A percentile compares a stretch with the other conserved stretches of the same genome.
phyloP scores from a whole-genome alignment of 2,329 filamentous ascomycete genomes.

The Cladophialophora psammophila region DNA sequence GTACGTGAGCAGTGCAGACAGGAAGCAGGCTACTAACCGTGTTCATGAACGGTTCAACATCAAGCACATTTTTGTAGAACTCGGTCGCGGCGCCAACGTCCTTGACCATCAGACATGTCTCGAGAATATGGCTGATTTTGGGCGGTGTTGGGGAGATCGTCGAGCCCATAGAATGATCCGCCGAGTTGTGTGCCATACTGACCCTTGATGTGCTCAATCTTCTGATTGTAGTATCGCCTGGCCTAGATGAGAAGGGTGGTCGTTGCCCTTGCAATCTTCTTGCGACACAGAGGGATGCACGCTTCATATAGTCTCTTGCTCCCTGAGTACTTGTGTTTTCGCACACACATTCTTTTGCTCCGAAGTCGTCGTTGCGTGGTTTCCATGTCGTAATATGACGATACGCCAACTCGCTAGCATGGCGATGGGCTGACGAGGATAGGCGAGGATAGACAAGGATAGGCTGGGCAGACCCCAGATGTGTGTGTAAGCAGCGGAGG shows the following conservation, averaged over 20 bases:
- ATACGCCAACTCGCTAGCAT: neutral
- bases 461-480: neutral
- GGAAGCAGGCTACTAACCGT: slow-evolving; percentile 19
- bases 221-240: neutral
- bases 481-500: slow-evolving; percentile 7
- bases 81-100: slow-evolving; percentile 38
- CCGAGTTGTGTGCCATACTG: neutral
- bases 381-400: slow-evolving; percentile 2
- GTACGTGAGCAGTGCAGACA: neutral
- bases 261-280: neutral
- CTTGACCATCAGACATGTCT: slow-evolving; percentile 44
- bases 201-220: neutral
- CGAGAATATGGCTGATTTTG: slow-evolving; percentile 42
- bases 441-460: neutral
- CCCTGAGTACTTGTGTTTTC: neutral
- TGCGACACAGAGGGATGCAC: neutral
- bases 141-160: slow-evolving; percentile 29
- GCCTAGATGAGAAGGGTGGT: neutral
- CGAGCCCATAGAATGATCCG: neutral
- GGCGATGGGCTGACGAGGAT: neutral
- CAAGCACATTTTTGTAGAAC: slow-evolving; percentile 43
- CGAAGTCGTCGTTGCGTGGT: neutral
- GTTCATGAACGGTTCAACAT: slow-evolving; percentile 38
- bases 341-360: neutral
- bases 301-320: neutral